Evolutionary conservation across 177 flowering plant species (phyloP).

Genomic region (Vitis hybrid): DNA sequence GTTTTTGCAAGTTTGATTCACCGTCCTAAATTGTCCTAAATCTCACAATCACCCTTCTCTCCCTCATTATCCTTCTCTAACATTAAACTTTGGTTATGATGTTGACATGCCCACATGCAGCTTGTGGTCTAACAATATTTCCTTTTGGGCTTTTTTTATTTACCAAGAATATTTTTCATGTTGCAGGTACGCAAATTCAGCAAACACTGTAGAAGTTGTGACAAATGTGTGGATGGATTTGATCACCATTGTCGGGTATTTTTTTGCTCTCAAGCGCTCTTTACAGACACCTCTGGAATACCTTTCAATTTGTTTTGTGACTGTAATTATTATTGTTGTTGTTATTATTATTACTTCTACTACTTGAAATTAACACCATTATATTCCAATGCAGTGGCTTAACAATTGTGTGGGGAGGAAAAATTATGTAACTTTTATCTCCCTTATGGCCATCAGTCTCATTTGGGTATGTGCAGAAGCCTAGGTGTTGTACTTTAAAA

Average conservation of each 20-base stretch:
- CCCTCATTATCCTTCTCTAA: too few species aligned
- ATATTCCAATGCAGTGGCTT: conserved; percentile 74
- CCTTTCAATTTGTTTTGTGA: conserved; percentile 7
- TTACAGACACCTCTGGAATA: background rate
- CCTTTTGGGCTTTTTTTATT: background rate
- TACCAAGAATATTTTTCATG: background rate
- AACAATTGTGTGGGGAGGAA: conserved; percentile 96
- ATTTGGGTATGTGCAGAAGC: conserved; percentile 70
- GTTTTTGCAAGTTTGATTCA: too few species aligned
- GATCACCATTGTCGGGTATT: conserved; percentile 98
- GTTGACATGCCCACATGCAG: background rate
- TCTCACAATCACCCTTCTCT: too few species aligned
- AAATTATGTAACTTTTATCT: conserved; percentile 80
- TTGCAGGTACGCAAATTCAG: conserved; percentile 90
- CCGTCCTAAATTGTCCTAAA: too few species aligned
- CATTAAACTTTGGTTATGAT: too few species aligned
- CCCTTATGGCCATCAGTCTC: conserved; percentile 87
- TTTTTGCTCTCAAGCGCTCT: background rate
- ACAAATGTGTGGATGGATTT: conserved; percentile 98
- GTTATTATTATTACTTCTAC: background rate
- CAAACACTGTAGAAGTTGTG: conserved; percentile 98
- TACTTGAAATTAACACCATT: conserved; percentile 8
- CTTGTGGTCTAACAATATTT: background rate
- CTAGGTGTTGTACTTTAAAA: too few species aligned
- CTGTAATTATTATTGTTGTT: background rate